Evolutionary conservation across 2,329 filamentous ascomycete genomes (phyloP), one percentile per base, ranked within the genome.

Genomic region (Pseudogymnoascus destructans): DNA sequence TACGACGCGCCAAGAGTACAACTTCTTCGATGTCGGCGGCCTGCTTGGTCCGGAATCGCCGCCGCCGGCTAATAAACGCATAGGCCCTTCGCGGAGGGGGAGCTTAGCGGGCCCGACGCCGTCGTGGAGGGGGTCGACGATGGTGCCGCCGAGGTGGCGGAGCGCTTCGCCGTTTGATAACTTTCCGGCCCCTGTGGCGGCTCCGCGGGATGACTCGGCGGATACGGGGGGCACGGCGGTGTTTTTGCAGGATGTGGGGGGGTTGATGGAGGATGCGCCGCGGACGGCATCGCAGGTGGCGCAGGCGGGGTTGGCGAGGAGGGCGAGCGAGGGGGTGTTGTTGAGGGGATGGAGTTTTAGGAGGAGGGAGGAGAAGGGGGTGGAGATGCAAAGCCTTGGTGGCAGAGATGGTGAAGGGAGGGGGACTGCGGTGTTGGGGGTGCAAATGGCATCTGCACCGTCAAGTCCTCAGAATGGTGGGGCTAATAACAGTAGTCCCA

Each of bases 21-120:
- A 3, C 89, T 92, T 95, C 69, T 90, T 92, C 65, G 91, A 95
- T 64, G 85, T 90, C 1, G 89, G 89, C 19, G 88, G 87, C 0
- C 73, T 95, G 0, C 73, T 95, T 0, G 81, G 85, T 4, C 76
- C 76, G 15, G 77, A 77, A 21, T 52, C 23, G 42, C 42, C 42
- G 30, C 58, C 55, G 21, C 61, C 63, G 36, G 65, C 17, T 57
- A 64, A 58, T 57, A 5, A 71, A 79, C 42, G 81, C 81, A 0
- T 76, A 79, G 0, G 65, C 84, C n/a, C 68, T 84, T 5, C 79
- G 81, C 62, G 81, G 84, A 62, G 67, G 83, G 1, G 77, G 79
- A 7, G 80, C 78, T 1, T 70, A 82, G 13, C 66, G 84, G 4
- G 72, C 70, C 2, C 75, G 79, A 10, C 60, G 2, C 9, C 23